These are phyloP conservation scores for Quercus glauca DNA, from an alignment of 306 rosid genomes.

Conservation along the genomic window DNA sequence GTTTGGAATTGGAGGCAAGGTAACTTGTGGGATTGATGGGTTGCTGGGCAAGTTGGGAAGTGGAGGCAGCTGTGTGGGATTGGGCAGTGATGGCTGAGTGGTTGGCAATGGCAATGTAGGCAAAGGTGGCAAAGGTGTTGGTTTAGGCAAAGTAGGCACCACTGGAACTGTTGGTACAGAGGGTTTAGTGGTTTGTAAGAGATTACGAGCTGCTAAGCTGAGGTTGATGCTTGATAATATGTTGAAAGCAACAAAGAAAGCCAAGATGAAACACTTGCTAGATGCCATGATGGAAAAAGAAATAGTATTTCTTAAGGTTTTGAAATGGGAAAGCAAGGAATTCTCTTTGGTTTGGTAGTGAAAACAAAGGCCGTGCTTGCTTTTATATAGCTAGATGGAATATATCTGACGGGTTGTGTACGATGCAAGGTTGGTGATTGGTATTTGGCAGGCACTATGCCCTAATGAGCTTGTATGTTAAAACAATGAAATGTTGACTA, in stretches of 20 bases:
- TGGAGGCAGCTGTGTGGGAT: constrained; percentile 11
- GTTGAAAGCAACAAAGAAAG: constrained; percentile 17
- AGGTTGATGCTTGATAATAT: constrained; percentile 17
- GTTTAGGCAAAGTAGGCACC: constrained; percentile 17
- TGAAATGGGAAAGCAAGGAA: neutral
- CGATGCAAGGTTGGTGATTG: neutral
- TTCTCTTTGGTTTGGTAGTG: neutral
- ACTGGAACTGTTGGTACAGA: neutral
- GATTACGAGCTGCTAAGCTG: constrained; percentile 28
- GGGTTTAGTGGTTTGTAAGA: constrained; percentile 27
- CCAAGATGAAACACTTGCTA: neutral
- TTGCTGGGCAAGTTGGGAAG: constrained; percentile 20
- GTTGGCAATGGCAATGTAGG: constrained; percentile 31
- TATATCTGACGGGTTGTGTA: neutral
- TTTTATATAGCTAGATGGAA: neutral
- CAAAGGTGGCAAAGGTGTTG: constrained; percentile 12
- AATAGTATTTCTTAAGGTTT: neutral
- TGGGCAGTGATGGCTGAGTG: constrained; percentile 23
- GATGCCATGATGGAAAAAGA: constrained; percentile 7
- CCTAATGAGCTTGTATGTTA: neutral
- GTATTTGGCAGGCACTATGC: neutral
- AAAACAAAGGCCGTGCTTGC: neutral
- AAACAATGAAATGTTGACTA: neutral
- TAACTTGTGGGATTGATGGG: neutral
- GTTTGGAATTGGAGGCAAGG: constrained; percentile 10